These are phyloP conservation scores for Phaseolus coccineus DNA, from an alignment of 331 rosid species.

Conservation along the genomic window DNA sequence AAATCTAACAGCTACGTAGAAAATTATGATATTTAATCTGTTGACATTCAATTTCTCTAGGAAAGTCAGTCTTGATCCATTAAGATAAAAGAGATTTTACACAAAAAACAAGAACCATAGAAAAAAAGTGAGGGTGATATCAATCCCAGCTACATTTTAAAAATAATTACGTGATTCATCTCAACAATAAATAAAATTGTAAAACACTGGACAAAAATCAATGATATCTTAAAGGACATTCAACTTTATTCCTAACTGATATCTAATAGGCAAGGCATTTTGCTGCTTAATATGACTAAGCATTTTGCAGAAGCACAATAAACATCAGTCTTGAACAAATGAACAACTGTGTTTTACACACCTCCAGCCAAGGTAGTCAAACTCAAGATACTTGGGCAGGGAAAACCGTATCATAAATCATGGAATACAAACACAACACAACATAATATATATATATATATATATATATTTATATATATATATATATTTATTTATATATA, in stretches of 20 bases:
- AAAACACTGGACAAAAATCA: not conserved
- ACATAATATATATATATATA: too few species aligned
- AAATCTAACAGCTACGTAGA: constrained; percentile 30
- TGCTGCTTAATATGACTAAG: not conserved
- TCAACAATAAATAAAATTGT: not conserved
- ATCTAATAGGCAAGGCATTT: constrained; percentile 1
- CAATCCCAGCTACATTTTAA: constrained; percentile 14
- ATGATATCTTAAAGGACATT: not conserved
- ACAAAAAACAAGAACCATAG: constrained; percentile 2
- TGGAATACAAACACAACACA: not conserved
- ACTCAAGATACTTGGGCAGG: not conserved
- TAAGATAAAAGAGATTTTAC: not conserved
- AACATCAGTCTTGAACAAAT: not conserved
- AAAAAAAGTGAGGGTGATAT: constrained; percentile 15
- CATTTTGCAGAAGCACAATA: constrained; percentile 1
- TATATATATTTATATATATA: too few species aligned
- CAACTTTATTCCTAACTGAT: not conserved
- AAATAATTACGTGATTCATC: not conserved
- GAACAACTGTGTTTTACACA: constrained; percentile 4
- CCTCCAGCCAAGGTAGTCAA: not conserved
- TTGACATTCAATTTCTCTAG: constrained; percentile 1
- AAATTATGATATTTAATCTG: constrained; percentile 23
- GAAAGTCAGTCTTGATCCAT: constrained; percentile 6
- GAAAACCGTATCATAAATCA: not conserved
- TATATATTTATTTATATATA: too few species aligned